Evolutionary conservation across 768 basidiomycete genomes (phyloP).

Genomic region (Aureoboletus auriporus): DNA sequence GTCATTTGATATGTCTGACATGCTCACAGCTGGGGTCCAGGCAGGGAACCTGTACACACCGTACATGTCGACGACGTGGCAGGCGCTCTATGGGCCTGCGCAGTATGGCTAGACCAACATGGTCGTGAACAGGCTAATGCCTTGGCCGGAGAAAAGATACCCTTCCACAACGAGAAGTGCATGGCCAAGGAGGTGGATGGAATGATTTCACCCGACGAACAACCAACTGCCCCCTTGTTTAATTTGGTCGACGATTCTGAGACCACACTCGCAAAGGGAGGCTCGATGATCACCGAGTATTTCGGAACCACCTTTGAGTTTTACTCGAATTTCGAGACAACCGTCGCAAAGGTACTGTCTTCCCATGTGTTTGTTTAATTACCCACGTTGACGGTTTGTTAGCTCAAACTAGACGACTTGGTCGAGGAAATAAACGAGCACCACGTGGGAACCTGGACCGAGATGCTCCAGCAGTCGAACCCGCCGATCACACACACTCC

Average conservation of each 20-base stretch:
- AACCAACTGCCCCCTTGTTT: conserved; percentile 73
- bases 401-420: conserved; percentile 65
- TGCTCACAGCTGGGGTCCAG: conserved; percentile 66
- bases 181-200: conserved; percentile 63
- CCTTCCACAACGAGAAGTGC: conserved; percentile 57
- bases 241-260: conserved; percentile 81
- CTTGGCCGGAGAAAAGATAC: conserved; percentile 41
- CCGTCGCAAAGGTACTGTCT: conserved; percentile 54
- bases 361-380: conserved; percentile 4
- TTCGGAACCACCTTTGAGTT: conserved; percentile 83
- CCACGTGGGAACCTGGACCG: conserved; percentile 78
- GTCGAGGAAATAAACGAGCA: conserved; percentile 84
- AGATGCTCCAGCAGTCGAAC: conserved; percentile 69
- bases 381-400: background rate
- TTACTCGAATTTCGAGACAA: conserved; percentile 64
- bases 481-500: conserved; percentile 72
- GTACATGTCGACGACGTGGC: conserved; percentile 78
- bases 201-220: conserved; percentile 50
- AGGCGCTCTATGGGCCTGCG: conserved; percentile 72
- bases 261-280: conserved; percentile 63
- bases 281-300: conserved; percentile 60
- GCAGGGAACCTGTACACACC: conserved; percentile 70
- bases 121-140: conserved; percentile 63
- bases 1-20: conserved; percentile 8
- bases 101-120: conserved; percentile 65